Percentiles rank a stretch among this genome's conserved stretches.
Evolutionary conservation across 192 early-diverging fungal genomes (phyloP).

Genomic region (Coemansia nantahalensis): DNA sequence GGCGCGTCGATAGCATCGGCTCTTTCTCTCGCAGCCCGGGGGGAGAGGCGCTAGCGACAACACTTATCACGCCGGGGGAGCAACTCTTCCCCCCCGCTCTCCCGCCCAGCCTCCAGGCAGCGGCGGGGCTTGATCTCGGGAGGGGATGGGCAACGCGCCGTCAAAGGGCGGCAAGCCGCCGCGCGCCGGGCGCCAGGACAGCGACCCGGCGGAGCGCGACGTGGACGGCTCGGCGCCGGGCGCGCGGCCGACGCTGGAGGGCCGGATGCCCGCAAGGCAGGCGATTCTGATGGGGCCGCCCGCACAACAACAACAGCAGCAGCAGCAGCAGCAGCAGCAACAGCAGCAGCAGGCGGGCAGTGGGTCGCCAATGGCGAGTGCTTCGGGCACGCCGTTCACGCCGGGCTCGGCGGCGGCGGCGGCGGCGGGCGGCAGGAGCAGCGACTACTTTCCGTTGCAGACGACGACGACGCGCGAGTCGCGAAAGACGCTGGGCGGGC

Average conservation of each 20-base stretch:
- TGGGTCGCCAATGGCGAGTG: constrained; percentile 17
- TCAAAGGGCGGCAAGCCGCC: constrained; percentile 38
- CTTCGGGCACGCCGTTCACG: constrained; percentile 36
- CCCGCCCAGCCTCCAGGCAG: no score
- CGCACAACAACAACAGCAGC: constrained; percentile 6
- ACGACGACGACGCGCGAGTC: constrained; percentile 45
- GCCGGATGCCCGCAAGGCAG: constrained; percentile 11
- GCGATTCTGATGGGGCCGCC: not conserved
- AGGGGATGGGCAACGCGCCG: constrained; percentile 43
- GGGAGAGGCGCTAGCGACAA: no score
- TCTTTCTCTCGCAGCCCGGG: no score
- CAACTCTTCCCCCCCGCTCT: no score
- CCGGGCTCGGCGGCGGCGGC: constrained; percentile 21
- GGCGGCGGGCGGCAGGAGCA: not conserved
- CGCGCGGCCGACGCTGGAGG: constrained; percentile 31
- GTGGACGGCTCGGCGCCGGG: not conserved
- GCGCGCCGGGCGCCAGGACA: constrained; percentile 8
- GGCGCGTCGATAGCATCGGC: no score
- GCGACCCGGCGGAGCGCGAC: not conserved
- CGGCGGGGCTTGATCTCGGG: not conserved
- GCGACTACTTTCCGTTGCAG: constrained; percentile 49
- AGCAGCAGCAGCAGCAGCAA: constrained; percentile 4
- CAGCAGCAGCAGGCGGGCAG: constrained; percentile 3
- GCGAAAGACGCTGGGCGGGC: constrained; percentile 41
- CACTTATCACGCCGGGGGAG: no score